These are phyloP conservation scores for Lepiota brunneoincarnata DNA, from an alignment of 768 basidiomycete genomes.

Conservation along the genomic window DNA sequence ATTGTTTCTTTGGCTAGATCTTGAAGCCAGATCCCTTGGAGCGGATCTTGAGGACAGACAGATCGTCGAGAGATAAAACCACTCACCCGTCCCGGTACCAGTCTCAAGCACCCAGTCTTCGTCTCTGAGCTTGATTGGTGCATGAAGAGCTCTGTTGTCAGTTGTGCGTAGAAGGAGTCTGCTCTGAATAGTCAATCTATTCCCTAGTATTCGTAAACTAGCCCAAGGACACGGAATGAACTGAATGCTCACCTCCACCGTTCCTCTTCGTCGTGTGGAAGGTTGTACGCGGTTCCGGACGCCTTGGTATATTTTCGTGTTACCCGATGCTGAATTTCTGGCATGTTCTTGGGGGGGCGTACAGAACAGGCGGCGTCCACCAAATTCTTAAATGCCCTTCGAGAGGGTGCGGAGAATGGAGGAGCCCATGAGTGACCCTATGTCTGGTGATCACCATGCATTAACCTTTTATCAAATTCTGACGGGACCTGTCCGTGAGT, in stretches of 20 bases:
- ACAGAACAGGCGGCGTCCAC: too few relatives aligned
- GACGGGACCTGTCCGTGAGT: too few relatives aligned
- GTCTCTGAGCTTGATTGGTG: not conserved
- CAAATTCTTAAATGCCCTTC: too few relatives aligned
- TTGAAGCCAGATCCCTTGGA: constrained; percentile 4
- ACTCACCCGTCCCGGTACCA: constrained; percentile 3
- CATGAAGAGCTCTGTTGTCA: constrained; percentile 2
- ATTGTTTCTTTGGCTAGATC: constrained; percentile 2
- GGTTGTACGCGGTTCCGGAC: not conserved
- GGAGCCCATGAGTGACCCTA: too few relatives aligned
- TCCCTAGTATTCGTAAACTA: not conserved
- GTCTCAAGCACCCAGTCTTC: constrained; percentile 5
- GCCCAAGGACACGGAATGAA: too few relatives aligned
- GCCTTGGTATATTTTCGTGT: not conserved
- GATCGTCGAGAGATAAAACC: too few relatives aligned
- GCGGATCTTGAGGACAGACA: too few relatives aligned
- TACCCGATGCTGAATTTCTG: not conserved
- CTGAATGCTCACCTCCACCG: not conserved
- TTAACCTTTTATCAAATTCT: too few relatives aligned
- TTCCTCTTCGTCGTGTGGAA: constrained; percentile 7
- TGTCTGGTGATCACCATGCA: too few relatives aligned
- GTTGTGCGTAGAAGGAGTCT: not conserved
- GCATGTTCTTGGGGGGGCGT: not conserved
- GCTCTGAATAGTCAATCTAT: constrained; percentile 2
- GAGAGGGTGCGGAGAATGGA: too few relatives aligned